Percentiles rank a stretch among this genome's conserved stretches.
These are phyloP conservation scores for Ogataea corticis DNA, from an alignment of 805 yeast species.

Conservation along the genomic window DNA sequence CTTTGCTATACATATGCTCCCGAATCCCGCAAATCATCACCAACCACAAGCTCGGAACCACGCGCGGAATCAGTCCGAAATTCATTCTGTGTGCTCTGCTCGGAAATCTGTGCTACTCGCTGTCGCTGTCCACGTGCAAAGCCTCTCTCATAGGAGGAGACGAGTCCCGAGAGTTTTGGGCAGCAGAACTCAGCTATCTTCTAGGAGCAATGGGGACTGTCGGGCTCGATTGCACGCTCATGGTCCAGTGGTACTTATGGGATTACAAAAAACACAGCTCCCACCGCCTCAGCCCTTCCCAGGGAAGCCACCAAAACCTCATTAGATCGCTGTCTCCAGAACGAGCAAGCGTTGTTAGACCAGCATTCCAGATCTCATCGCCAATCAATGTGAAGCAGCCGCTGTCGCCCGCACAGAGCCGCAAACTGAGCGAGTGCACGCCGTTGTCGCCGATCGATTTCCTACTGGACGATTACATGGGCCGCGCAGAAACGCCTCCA, in stretches of 20 bases:
- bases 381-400: slow-evolving; percentile 27
- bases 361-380: slow-evolving; percentile 8
- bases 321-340: slow-evolving; percentile 6
- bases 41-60: slow-evolving; percentile 46
- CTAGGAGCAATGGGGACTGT: slow-evolving; percentile 56
- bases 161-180: slow-evolving; percentile 40
- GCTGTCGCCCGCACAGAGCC: slow-evolving; percentile 32
- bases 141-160: slow-evolving; percentile 38
- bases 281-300: background rate
- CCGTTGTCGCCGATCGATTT: slow-evolving; percentile 40
- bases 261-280: slow-evolving; percentile 20
- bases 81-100: slow-evolving; percentile 49
- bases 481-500: slow-evolving; percentile 2
- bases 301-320: slow-evolving; percentile 2
- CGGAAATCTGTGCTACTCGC: slow-evolving; percentile 52
- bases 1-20: slow-evolving; percentile 48
- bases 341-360: slow-evolving; percentile 5
- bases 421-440: slow-evolving; percentile 34
- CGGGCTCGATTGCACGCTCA: slow-evolving; percentile 44
- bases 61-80: slow-evolving; percentile 51
- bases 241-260: slow-evolving; percentile 43
- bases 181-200: slow-evolving; percentile 40
- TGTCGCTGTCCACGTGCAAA: slow-evolving; percentile 48
- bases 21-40: slow-evolving; percentile 53
- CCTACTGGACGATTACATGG: slow-evolving; percentile 31